Base-by-base conservation (phyloP, 768 basidiomycete genomes). In the Leccinum pellstonianum region DNA sequence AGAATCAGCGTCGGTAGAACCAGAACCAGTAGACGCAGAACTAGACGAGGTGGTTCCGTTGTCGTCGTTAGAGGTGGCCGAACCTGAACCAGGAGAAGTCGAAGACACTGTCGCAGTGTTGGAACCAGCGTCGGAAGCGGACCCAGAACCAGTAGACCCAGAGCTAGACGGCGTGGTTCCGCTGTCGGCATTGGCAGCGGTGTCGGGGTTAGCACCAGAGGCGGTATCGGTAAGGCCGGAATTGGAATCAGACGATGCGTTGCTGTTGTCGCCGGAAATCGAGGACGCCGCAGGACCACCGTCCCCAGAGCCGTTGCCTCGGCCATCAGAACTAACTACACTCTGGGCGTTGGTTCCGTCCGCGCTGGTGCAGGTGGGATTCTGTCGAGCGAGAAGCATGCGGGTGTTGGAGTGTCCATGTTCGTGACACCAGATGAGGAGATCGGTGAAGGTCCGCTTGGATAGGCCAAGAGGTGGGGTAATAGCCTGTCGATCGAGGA, bases 361-460 rank as follows among this genome's bases (percentile, higher is more conserved):
- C 3, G 21, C 56, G 2, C 57, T 46, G 27, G 68, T 38, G 33
- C 69, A 73, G 12, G 15, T 59, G 5, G 69, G 37, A 8, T 54
- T 59, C 33, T 71, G 70, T 35, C 70, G 70, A 58, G 70, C 57
- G n/a, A 66, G 68, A 15, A 73, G 65, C 2, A 35, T 23, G 27
- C 64, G 54, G 11, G 54, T 17, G 12, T 52, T 55, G 3, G 65
- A 52, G 21, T 62, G 64, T 0, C 57, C 57, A 19, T 61, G 19
- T 38, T 72, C 55, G 31, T 68, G 64, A 19, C 72, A 71, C 70
- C 72, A 73, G 23, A 63, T 8, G 56, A 72, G 72, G 50, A 71
- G 70, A 33, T 72, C 70, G 29, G 54, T 55, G 23, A 72, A 72
- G 0, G 62, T 60, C 2, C 56, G 64, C 53, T 58, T 59, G 31